These are phyloP conservation scores for Coffea canephora DNA, from an alignment of 257 asterid genomes.

Conservation along the genomic window DNA sequence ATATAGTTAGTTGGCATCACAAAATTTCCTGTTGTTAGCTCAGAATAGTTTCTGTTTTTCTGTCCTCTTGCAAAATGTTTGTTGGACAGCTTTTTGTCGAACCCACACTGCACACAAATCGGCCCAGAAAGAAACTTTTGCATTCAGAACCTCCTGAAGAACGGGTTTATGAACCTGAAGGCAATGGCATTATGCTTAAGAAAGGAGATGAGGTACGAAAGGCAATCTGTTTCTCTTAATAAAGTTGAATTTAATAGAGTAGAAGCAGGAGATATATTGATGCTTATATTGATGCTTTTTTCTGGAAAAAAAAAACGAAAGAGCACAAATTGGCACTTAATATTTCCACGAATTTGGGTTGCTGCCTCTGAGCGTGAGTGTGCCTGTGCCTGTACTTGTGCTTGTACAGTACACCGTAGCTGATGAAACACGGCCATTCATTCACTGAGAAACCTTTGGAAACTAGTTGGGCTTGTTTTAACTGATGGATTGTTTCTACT, in stretches of 20 bases:
- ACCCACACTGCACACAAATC: slow-evolving; percentile 72
- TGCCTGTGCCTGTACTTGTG: not conserved
- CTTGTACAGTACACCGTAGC: not conserved
- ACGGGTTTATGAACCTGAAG: slow-evolving; percentile 54
- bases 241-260: not conserved
- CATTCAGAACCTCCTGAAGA: slow-evolving; percentile 69
- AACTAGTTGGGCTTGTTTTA: not conserved
- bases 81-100: slow-evolving; percentile 70
- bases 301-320: not conserved
- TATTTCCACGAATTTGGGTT: not conserved
- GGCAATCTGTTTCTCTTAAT: not conserved
- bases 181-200: slow-evolving; percentile 60
- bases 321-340: not conserved
- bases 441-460: not conserved
- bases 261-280: not conserved
- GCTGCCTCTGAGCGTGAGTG: not conserved
- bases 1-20: not conserved
- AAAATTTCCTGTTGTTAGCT: slow-evolving; percentile 9
- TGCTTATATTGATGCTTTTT: not conserved
- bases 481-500: not conserved
- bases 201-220: slow-evolving; percentile 89
- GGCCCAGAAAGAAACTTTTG: slow-evolving; percentile 59
- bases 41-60: slow-evolving; percentile 5
- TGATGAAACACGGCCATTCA: not conserved
- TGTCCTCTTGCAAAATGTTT: not conserved